Base-by-base conservation (phyloP, 257 asterid species). In the Capsicum pubescens region DNA sequence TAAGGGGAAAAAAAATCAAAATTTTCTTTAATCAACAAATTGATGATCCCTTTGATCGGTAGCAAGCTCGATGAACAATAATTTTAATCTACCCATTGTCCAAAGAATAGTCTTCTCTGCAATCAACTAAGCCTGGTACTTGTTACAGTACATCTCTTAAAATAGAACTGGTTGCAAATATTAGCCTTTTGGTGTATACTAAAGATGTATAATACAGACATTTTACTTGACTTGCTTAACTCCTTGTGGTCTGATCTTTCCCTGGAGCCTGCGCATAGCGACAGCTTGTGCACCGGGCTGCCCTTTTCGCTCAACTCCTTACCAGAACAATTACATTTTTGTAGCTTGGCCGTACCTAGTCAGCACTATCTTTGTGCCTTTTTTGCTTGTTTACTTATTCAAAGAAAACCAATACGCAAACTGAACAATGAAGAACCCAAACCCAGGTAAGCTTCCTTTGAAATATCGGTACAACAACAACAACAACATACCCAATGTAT, bases 101-200 rank as follows among this genome's bases (percentile, higher is more conserved):
- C 54, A 16, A 69, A 39, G 54, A 15, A 16, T 8, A 39, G 32
- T 69, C 77, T 68, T 36, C 32, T 69, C 54, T 69, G 77, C 54
- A 69, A 39, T 16, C 77, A 68, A 39, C 39, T 68, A 39, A 68
- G 39, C 77, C 54, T 69, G 15, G 77, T 39, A 69, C 39, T 69
- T 15, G 54, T 15, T 39, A 69, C 54, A 39, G 54, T 15, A 39
- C 26, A n/a, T 69, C 77, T 69, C 77, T 69, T 69, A 5, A 69
- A 69, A 69, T 39, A 69, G 32, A 69, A 39, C 32, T 55, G n/a
- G 26, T 4, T 39, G 54, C 21, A 68, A 39, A 0, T 68, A 68
- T 39, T 68, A 1, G 13, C 77, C 10, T 42, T 68, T 42, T 39
- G 54, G 26, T 8, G 77, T 68, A 68, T 15, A 39, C 8, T 68